Evolutionary conservation across 805 yeast genomes (phyloP).

Genomic region (Cyberlindnera misumaiensis): DNA sequence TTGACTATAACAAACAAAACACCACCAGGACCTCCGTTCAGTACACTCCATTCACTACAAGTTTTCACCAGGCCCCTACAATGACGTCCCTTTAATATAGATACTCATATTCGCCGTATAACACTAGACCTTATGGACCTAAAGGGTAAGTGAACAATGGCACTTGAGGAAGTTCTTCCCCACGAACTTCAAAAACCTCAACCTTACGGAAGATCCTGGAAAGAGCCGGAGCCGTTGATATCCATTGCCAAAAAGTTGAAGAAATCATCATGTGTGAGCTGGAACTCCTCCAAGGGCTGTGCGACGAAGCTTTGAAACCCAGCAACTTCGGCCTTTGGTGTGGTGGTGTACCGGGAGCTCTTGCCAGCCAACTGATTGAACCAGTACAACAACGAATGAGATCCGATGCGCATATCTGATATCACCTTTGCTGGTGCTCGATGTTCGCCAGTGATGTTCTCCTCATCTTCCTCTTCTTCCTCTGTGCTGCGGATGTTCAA

Average conservation of each 20-base stretch:
- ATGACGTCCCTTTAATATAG: too few species aligned
- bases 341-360: neutral
- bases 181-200: too few species aligned
- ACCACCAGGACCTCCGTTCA: too few species aligned
- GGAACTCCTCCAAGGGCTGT: conserved; percentile 19
- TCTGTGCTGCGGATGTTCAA: conserved; percentile 1
- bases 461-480: conserved; percentile 23
- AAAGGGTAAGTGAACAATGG: too few species aligned
- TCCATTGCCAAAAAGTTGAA: conserved; percentile 24
- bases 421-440: conserved; percentile 31
- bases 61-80: conserved; percentile 25
- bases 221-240: conserved; percentile 17
- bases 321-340: neutral
- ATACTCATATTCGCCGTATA: too few species aligned
- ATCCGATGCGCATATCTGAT: conserved; percentile 28
- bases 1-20: too few species aligned
- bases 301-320: conserved; percentile 14
- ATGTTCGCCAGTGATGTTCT: conserved; percentile 18
- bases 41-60: too few species aligned
- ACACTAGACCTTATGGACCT: too few species aligned
- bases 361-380: conserved; percentile 21
- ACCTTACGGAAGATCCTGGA: conserved; percentile 15
- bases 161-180: too few species aligned
- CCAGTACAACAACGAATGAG: conserved; percentile 26
- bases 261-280: conserved; percentile 24